Percentiles rank a stretch among this genome's conserved stretches.
Evolutionary conservation across 805 yeast genomes (phyloP).

Genomic region (Wickerhamiella kurtzmanii): DNA sequence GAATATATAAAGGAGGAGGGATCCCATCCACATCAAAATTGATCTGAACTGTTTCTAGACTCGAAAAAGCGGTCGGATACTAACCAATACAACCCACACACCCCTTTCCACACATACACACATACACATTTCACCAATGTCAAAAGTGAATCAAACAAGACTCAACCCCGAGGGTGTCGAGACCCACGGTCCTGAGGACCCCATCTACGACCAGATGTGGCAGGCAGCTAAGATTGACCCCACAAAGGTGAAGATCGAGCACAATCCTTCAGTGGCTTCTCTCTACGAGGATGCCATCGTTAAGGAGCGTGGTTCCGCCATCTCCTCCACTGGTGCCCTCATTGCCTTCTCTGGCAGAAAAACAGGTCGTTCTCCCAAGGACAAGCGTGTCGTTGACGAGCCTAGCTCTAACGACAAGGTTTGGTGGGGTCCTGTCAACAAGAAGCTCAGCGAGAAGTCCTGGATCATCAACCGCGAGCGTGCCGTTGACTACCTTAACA

Average conservation of each 20-base stretch:
- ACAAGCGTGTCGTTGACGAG: conserved; percentile 95
- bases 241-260: conserved; percentile 34
- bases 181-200: conserved; percentile 30
- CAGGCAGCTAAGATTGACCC: conserved; percentile 31
- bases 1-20: background rate
- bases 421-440: conserved; percentile 99
- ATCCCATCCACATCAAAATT: no score
- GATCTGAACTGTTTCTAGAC: no score
- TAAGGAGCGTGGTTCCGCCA: conserved; percentile 77
- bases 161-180: conserved; percentile 32
- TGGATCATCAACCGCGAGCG: conserved; percentile 94
- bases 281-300: conserved; percentile 85
- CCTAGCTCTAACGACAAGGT: conserved; percentile 66
- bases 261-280: conserved; percentile 86
- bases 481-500: conserved; percentile 91
- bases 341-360: conserved; percentile 91
- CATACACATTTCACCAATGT: conserved; percentile 13
- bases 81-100: no score
- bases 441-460: conserved; percentile 82
- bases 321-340: conserved; percentile 85
- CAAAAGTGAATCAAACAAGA: conserved; percentile 29
- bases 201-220: conserved; percentile 22
- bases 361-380: conserved; percentile 98
- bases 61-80: no score
- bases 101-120: no score